phyloP scores from a whole-genome alignment of 176 grass and related monocot genomes.

The Aegilops speltoides region DNA sequence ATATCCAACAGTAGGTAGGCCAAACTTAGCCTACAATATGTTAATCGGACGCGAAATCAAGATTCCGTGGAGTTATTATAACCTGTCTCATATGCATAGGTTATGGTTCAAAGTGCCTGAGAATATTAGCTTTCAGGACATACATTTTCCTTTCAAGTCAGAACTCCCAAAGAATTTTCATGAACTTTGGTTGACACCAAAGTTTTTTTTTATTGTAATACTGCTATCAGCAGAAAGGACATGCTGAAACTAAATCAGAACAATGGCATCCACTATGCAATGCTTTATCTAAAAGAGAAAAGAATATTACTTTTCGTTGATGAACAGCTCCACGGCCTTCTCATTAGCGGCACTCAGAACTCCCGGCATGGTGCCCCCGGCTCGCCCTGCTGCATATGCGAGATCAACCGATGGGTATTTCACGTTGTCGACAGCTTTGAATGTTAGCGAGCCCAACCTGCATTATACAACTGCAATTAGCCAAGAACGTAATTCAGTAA shows the following conservation, averaged over 20 bases:
- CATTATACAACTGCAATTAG: slow-evolving; percentile 19
- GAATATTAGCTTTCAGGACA: slow-evolving; percentile 33
- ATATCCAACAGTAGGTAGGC: neutral
- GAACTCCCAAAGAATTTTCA: slow-evolving; percentile 16
- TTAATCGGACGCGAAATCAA: neutral
- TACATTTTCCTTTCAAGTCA: slow-evolving; percentile 23
- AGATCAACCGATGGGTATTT: slow-evolving; percentile 98
- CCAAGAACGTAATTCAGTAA: neutral
- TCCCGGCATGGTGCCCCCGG: slow-evolving; percentile 98
- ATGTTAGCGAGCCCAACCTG: slow-evolving; percentile 87
- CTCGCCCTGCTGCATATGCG: slow-evolving; percentile 84
- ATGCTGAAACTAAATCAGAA: slow-evolving; percentile 29
- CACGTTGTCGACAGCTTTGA: slow-evolving; percentile 83
- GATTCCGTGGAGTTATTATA: slow-evolving; percentile 13
- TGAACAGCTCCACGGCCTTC: slow-evolving; percentile 98
- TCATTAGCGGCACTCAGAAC: slow-evolving; percentile 98
- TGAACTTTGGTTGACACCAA: slow-evolving; percentile 28
- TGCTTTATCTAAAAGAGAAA: slow-evolving; percentile 10
- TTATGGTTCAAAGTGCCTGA: slow-evolving; percentile 3
- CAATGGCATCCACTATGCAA: slow-evolving; percentile 16
- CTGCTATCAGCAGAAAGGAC: slow-evolving; percentile 9
- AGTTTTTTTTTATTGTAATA: neutral
- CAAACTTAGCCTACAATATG: neutral
- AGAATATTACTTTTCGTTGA: slow-evolving; percentile 71
- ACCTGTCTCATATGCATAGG: neutral